Percentiles rank a stretch among this genome's conserved stretches.
phyloP scores from a whole-genome alignment of 2,329 filamentous ascomycete species.

The Fonsecaea nubica region DNA sequence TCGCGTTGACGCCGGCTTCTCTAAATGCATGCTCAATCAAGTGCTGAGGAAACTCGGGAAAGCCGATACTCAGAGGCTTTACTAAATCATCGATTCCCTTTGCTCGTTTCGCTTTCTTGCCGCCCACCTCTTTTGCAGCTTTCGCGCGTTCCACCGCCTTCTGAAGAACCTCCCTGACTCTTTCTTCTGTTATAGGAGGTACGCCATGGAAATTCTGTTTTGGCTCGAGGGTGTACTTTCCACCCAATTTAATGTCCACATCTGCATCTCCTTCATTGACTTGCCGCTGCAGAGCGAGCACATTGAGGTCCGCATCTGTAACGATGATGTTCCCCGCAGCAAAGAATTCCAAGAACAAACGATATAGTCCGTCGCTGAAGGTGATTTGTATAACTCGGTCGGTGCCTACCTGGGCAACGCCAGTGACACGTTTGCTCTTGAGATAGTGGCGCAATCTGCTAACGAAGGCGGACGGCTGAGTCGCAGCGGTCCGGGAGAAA shows the following conservation, averaged over 20 bases:
- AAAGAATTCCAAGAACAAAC: slow-evolving; percentile 93
- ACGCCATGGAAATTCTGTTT: slow-evolving; percentile 83
- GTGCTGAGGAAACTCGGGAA: slow-evolving; percentile 86
- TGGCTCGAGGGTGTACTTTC: slow-evolving; percentile 79
- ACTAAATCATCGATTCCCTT: slow-evolving; percentile 78
- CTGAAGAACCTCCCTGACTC: slow-evolving; percentile 72
- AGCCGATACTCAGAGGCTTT: slow-evolving; percentile 79
- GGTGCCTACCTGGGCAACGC: slow-evolving; percentile 83
- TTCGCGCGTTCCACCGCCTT: slow-evolving; percentile 59
- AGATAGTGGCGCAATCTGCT: slow-evolving; percentile 83
- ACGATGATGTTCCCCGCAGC: slow-evolving; percentile 94
- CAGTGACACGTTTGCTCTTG: slow-evolving; percentile 82
- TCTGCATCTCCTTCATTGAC: slow-evolving; percentile 83
- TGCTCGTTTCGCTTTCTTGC: slow-evolving; percentile 74
- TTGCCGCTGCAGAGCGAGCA: slow-evolving; percentile 78
- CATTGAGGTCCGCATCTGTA: slow-evolving; percentile 82
- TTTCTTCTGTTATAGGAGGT: slow-evolving; percentile 74
- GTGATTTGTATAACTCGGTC: slow-evolving; percentile 91
- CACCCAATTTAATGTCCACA: slow-evolving; percentile 77
- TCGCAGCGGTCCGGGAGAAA: slow-evolving; percentile 85
- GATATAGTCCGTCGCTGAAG: slow-evolving; percentile 89
- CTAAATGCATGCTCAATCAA: slow-evolving; percentile 85
- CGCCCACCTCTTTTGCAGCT: slow-evolving; percentile 41
- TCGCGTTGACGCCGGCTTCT: slow-evolving; percentile 71
- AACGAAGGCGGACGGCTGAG: slow-evolving; percentile 84